Base-by-base conservation (phyloP, 257 asterid species). In the Handroanthus guayacan region DNA sequence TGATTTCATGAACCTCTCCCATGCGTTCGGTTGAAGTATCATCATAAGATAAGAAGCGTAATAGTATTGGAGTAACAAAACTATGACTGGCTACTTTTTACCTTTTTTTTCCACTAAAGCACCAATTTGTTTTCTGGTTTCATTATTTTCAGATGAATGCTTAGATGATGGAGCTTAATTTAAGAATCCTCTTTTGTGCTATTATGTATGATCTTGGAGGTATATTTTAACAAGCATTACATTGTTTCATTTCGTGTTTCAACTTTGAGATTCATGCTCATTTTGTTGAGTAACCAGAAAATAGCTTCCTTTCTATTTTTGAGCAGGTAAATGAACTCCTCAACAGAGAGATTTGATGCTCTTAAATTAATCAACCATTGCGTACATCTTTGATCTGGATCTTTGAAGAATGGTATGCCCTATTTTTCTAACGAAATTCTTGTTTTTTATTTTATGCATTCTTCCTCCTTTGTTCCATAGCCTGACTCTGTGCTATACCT, bases 161-260 rank as follows among this genome's bases (percentile, higher is more conserved):
- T 9, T 5, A 44, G 20, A 13, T 5, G 45, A 17, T 48, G 47
- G 47, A 69, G 62, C 48, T 51, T 52, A 6, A n/a, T 48, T 47
- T 47, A 12, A 14, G 43, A 9, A 11, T 17, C 25, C 31, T 11
- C 10, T 5, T 0, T 9, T n/a, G 37, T 43, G 6, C 20, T 39
- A 31, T 18, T 41, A 7, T 36, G 17, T 12, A 25, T 39, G 67
- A 52, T 52, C 43, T 34, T 11, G 43, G n/a, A 25, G 36, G 56
- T 74, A 63, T 48, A 50, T 31, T 12, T 54, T 5, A 18, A 38
- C 56, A 31, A 72, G 62, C 45, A n/a, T 74, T 63, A 6, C 50
- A 13, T 69, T 48, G 41, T 20, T 25, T 67, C 57, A 45, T 67
- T 54, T 57, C 44, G 18, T 47, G 74, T n/a, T 69, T 69, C 62